Evolutionary conservation across 2,329 filamentous ascomycete species (phyloP), one percentile per base, ranked within the genome.

Genomic region (Arthrobotrys megalospora): DNA sequence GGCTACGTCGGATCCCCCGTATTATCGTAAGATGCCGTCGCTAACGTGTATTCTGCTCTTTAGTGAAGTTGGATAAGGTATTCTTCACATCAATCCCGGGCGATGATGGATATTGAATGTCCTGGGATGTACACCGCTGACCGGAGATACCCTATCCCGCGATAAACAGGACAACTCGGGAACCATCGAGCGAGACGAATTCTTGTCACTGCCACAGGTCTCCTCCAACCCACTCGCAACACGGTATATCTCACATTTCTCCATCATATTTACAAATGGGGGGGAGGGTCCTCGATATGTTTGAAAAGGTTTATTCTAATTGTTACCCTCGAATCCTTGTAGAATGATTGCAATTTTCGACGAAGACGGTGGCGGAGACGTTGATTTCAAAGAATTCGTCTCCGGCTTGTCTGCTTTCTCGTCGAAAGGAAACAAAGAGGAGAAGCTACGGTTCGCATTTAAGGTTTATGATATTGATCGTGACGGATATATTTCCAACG

Each of bases 301-400:
- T 50, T 19, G 47, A 21, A 21, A 12, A 3, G 3, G n/a, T 8
- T 45, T 55, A n/a, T 52, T 52, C 24, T 45, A 21, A 65, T 28
- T 5, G 24, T 28, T 28, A 28, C 24, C 24, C 48, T 45, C 28
- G 24, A 34, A 21, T 21, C n/a, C 21, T 10, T 28, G 79, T 83
- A 94, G 93, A 85, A 97, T 99, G 94, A 99, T 99, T 83, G 95
- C 96, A 75, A 99, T 98, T 82, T 98, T 99, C 84, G 96, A 99
- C 85, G 96, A 98, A 86, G 96, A 99, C 85, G 96, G 96, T 80
- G 95, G 96, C 82, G 96, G 96, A 83, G 93, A 97, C 82, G 96
- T 99, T 82, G 96, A 99, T 85, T 99, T 99, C 85, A 94, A 98
- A 84, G 96, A 99, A 85, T 99, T 99, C 84, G 96, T 99, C 8